Conservation (phyloP, 495 filamentous ascomycete genomes). For the Annulohypoxylon maeteangense region DNA sequence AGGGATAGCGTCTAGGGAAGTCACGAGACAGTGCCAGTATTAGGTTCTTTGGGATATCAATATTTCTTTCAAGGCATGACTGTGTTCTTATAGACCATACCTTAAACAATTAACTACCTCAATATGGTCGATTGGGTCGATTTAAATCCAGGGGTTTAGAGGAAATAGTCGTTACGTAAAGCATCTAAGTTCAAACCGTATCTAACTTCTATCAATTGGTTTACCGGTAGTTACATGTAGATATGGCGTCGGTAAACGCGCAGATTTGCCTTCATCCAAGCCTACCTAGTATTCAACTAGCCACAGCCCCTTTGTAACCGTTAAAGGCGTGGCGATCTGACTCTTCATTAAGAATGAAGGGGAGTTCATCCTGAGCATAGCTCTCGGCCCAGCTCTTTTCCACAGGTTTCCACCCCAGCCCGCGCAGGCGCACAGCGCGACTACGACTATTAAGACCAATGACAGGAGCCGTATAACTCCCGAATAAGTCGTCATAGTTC, state of each 20-base stretch:
- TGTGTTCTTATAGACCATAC: no score
- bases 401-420: constrained; percentile 68
- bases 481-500: constrained; percentile 54
- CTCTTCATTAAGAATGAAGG: constrained; percentile 47
- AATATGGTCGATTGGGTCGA: no score
- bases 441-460: constrained; percentile 66
- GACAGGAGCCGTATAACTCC: constrained; percentile 26
- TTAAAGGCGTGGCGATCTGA: constrained; percentile 39
- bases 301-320: constrained; percentile 17
- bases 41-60: no score
- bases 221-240: no score
- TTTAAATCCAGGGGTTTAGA: no score
- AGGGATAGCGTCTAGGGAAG: no score
- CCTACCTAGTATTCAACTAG: constrained; percentile 14
- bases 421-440: constrained; percentile 61
- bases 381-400: constrained; percentile 51
- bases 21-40: no score
- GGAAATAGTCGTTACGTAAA: no score
- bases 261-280: background rate
- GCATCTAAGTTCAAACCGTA: no score
- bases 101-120: no score
- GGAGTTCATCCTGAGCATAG: constrained; percentile 54
- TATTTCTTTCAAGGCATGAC: no score
- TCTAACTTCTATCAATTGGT: no score
- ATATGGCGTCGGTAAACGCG: background rate